phyloP scores from a whole-genome alignment of 805 yeast species.

The Pichia scutulata region DNA sequence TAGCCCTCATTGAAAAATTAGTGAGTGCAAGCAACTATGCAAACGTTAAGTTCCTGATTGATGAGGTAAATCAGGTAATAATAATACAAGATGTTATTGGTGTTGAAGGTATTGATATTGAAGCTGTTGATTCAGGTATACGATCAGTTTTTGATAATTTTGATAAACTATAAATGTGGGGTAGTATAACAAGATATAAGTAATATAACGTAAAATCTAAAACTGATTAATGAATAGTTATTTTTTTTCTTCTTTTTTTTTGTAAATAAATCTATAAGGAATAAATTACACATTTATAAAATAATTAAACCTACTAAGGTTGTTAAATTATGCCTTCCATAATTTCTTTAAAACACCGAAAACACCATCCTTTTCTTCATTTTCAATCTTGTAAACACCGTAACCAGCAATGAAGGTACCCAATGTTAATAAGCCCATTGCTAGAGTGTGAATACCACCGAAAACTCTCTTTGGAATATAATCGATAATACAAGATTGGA shows the following conservation, averaged over 20 bases:
- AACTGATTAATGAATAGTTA: too few relatives aligned
- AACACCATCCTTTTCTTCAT: slow-evolving; percentile 58
- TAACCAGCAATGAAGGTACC: slow-evolving; percentile 62
- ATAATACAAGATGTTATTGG: not conserved
- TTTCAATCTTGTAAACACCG: slow-evolving; percentile 65
- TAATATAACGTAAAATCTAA: too few relatives aligned
- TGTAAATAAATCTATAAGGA: not conserved
- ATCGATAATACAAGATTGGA: slow-evolving; percentile 70
- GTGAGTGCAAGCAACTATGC: not conserved
- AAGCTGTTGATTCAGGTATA: not conserved
- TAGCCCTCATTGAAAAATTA: not conserved
- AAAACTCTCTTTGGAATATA: slow-evolving; percentile 71
- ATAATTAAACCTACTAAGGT: not conserved
- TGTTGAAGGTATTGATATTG: not conserved
- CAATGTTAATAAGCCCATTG: slow-evolving; percentile 50
- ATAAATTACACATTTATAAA: too few relatives aligned
- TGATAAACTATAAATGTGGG: not conserved
- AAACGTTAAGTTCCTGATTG: not conserved
- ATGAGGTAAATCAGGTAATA: not conserved
- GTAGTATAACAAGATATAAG: not conserved
- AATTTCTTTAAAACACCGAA: slow-evolving; percentile 33
- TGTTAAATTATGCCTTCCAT: slow-evolving; percentile 23
- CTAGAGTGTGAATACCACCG: slow-evolving; percentile 54
- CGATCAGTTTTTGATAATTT: not conserved
- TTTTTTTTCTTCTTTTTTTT: not conserved